Conservation (phyloP, 176 grass and related monocot species). For the Puccinellia tenuiflora region DNA sequence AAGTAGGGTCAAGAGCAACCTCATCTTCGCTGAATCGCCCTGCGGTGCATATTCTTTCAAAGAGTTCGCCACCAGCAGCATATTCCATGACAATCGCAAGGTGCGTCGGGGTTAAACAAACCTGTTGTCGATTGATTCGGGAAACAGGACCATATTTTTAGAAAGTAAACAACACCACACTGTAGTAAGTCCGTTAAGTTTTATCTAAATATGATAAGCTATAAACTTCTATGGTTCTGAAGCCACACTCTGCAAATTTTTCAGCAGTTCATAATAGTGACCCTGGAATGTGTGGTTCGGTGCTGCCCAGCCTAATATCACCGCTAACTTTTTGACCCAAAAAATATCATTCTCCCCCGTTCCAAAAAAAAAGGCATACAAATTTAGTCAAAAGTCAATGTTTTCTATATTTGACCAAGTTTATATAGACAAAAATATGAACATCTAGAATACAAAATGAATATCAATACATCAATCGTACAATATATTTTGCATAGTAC, state of each 20-base stretch:
- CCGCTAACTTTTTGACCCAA: background rate
- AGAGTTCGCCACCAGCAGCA: conserved; percentile 89
- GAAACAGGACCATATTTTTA: background rate
- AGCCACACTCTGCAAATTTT: background rate
- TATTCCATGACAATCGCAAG: conserved; percentile 98
- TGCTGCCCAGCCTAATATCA: background rate
- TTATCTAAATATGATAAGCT: background rate
- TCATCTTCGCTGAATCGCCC: conserved; percentile 95
- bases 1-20: conserved; percentile 28
- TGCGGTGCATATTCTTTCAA: conserved; percentile 72
- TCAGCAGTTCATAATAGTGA: background rate
- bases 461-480: too few relatives aligned
- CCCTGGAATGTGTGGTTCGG: background rate
- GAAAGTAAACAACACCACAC: background rate
- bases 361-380: too few relatives aligned
- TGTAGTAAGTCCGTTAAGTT: background rate
- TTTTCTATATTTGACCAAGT: too few relatives aligned
- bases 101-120: conserved; percentile 75
- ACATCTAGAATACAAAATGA: too few relatives aligned
- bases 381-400: too few relatives aligned
- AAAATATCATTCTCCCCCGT: background rate
- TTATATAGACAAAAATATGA: too few relatives aligned
- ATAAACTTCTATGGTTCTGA: background rate
- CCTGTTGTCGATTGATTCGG: conserved; percentile 28
- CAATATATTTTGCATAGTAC: too few relatives aligned